phyloP scores from a whole-genome alignment of 1,284 basidiomycete genomes.

The Tremellales sp. region DNA sequence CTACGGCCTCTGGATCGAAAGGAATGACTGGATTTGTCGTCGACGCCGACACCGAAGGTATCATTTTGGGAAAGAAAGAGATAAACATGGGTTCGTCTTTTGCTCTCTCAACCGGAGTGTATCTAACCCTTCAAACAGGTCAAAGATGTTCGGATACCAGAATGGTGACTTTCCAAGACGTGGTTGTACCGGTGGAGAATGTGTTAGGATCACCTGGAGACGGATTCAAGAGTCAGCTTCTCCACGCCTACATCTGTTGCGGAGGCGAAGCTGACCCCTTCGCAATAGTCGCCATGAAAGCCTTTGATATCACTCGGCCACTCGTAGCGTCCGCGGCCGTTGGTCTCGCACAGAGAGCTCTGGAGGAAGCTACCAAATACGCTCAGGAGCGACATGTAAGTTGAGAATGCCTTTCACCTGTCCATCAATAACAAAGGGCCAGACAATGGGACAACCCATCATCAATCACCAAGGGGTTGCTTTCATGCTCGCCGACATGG shows the following conservation, averaged over 20 bases:
- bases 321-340: slow-evolving; percentile 55
- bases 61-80: slow-evolving; percentile 54
- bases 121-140: slow-evolving; percentile 15
- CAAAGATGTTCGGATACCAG: slow-evolving; percentile 57
- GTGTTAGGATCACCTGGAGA: slow-evolving; percentile 54
- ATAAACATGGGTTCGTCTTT: slow-evolving; percentile 55
- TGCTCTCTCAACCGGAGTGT: background rate
- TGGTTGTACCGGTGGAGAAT: slow-evolving; percentile 53
- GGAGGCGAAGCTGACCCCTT: background rate
- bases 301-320: slow-evolving; percentile 54
- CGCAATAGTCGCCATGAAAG: slow-evolving; percentile 49
- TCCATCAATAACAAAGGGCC: background rate
- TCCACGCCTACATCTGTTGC: slow-evolving; percentile 3
- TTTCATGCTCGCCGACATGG: slow-evolving; percentile 58
- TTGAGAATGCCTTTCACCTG: background rate
- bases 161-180: slow-evolving; percentile 56
- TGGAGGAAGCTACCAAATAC: slow-evolving; percentile 55
- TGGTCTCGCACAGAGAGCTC: slow-evolving; percentile 54
- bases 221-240: slow-evolving; percentile 54
- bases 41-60: slow-evolving; percentile 53
- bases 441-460: slow-evolving; percentile 57
- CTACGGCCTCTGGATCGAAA: slow-evolving; percentile 49
- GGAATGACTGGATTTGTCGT: slow-evolving; percentile 57
- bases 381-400: slow-evolving; percentile 53
- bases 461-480: slow-evolving; percentile 57